Base-by-base conservation (phyloP, 1,284 basidiomycete species). In the Melampsora americana region DNA sequence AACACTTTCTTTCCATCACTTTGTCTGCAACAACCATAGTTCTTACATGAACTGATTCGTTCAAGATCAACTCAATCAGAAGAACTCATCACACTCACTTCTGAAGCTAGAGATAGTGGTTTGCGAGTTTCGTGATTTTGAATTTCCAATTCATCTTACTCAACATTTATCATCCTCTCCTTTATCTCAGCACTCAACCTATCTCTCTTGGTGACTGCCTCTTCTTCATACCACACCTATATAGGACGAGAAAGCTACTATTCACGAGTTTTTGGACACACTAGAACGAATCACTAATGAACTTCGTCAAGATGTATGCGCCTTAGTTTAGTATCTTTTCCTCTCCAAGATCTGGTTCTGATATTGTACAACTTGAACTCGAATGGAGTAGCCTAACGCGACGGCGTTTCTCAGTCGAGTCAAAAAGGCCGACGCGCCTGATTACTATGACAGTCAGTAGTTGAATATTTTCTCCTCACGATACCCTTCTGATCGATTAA, bases 231-330 rank as follows among this genome's bases (percentile, higher is more conserved):
- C n/a, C 26, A 26, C 28, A 30, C 50, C 46, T 42, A 32, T 14
- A 32, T 48, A 82, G 81, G 81, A 89, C 81, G 90, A 91, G 83
- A 83, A 85, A 68, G 92, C 91, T 82, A 87, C 90, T 16, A 86
- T 89, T n/a, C 92, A 95, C 81, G 88, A 90, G 28, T 97, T 95
- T 85, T 92, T 92, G 80, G 93, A 95, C 79, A 90, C 91, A 0
- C 86, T 96, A 67, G 94, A 97, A 81, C 91, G 90, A 78, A 86
- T 96, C 56, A 85, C 95, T 69, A 85, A 85, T 66, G 94, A 97
- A 85, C 86, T 97, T 77, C 89, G 90, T 80, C 90, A 89, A 46
- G 87, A 90, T 83, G 91, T 92, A 81, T 80, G 88, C 86, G 9
- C 26, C 46, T 69, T 39, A 14, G 9, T 59, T 68, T 44, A 20